These are phyloP conservation scores for Wickerhamiella bombiphila DNA, from an alignment of 805 yeast genomes.

Conservation along the genomic window DNA sequence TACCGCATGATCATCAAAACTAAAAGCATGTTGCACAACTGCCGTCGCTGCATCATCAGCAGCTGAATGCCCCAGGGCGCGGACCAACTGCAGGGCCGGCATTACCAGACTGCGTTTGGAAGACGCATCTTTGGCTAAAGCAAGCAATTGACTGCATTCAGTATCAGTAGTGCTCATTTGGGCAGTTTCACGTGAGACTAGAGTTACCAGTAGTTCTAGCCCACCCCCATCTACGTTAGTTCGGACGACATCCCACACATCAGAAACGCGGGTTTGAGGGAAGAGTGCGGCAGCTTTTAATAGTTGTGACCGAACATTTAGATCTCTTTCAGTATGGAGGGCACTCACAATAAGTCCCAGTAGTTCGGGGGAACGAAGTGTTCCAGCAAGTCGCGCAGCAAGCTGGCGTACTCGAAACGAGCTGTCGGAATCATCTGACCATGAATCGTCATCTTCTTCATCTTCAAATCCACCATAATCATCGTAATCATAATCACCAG, in stretches of 20 bases:
- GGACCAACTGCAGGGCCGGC: background rate
- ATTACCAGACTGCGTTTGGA: background rate
- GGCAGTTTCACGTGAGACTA: background rate
- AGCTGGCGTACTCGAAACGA: background rate
- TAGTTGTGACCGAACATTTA: background rate
- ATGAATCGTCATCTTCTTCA: background rate
- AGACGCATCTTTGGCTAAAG: background rate
- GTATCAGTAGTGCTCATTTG: too few relatives aligned
- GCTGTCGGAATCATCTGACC: background rate
- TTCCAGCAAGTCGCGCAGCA: background rate
- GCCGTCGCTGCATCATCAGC: background rate
- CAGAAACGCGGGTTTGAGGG: too few relatives aligned
- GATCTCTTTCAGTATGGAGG: background rate
- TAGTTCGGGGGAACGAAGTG: background rate
- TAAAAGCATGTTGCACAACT: background rate
- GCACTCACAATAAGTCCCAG: background rate
- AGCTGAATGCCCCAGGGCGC: background rate
- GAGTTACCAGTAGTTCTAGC: background rate
- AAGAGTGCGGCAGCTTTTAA: too few relatives aligned
- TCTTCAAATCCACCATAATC: background rate
- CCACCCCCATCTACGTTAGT: background rate
- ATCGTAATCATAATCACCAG: background rate
- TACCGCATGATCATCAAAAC: background rate
- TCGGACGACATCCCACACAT: too few relatives aligned
- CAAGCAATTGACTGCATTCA: too few relatives aligned